Evolutionary conservation across 768 basidiomycete species (phyloP).

Genomic region (Clavaria fumosa): DNA sequence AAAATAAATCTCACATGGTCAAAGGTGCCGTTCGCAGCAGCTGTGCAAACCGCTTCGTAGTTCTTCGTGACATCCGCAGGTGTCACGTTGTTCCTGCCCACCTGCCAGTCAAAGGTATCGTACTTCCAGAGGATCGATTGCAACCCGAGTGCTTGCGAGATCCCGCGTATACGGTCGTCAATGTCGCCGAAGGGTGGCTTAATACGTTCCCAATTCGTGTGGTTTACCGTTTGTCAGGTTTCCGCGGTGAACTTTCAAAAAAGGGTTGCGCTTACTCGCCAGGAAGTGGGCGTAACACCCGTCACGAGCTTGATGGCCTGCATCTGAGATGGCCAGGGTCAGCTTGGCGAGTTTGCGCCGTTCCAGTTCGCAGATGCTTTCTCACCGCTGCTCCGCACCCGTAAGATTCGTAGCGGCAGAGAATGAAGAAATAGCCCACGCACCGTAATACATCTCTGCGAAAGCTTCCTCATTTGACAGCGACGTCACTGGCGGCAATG

Average conservation of each 20-base stretch:
- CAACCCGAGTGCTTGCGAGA: slow-evolving; percentile 51
- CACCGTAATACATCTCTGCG: slow-evolving; percentile 66
- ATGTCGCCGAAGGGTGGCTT: slow-evolving; percentile 56
- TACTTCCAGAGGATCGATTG: slow-evolving; percentile 61
- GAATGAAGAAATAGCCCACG: slow-evolving; percentile 10
- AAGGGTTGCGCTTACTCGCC: slow-evolving; percentile 28
- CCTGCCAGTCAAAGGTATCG: slow-evolving; percentile 63
- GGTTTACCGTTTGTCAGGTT: too few relatives aligned
- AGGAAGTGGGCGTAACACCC: slow-evolving; percentile 44
- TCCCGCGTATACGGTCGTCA: slow-evolving; percentile 62
- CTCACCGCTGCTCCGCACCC: too few relatives aligned
- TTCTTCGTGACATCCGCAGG: slow-evolving; percentile 32
- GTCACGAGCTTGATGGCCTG: slow-evolving; percentile 38
- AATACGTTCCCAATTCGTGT: too few relatives aligned
- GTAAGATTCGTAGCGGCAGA: background rate
- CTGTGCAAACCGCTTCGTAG: slow-evolving; percentile 37
- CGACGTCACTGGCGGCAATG: slow-evolving; percentile 41
- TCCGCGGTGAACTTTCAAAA: too few relatives aligned
- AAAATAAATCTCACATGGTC: slow-evolving; percentile 16
- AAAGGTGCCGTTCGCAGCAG: slow-evolving; percentile 29
- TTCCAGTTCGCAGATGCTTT: too few relatives aligned
- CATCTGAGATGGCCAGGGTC: slow-evolving; percentile 18
- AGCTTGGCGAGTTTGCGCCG: background rate
- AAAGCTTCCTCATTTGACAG: slow-evolving; percentile 51
- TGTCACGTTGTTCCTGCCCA: slow-evolving; percentile 30